Conservation (phyloP, 306 rosid genomes). For the Citrullus colocynthis region DNA sequence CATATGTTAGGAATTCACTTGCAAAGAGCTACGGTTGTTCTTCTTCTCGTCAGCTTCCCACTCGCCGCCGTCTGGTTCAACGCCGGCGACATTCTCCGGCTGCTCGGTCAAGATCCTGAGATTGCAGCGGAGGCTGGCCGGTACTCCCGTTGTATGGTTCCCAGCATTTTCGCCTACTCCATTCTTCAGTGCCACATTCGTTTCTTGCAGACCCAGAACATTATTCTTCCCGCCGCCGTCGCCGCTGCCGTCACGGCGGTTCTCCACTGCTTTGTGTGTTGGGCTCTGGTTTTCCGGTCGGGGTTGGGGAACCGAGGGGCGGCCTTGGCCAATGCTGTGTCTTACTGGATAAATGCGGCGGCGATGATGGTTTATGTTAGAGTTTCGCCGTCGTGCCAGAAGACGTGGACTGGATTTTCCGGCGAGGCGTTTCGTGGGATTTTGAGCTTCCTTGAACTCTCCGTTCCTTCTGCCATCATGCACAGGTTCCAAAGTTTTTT, state of each 20-base stretch:
- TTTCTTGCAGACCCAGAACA: constrained; percentile 32
- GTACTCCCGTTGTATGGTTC: constrained; percentile 29
- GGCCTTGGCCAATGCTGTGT: constrained; percentile 24
- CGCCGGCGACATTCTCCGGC: constrained; percentile 24
- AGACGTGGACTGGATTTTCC: constrained; percentile 32
- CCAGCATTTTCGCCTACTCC: constrained; percentile 24
- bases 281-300: constrained; percentile 20
- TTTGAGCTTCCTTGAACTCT: constrained; percentile 14
- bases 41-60: constrained; percentile 25
- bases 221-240: constrained; percentile 17
- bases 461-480: constrained; percentile 36
- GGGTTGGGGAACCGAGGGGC: constrained; percentile 31
- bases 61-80: constrained; percentile 26
- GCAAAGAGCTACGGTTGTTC: constrained; percentile 39
- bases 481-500: constrained; percentile 5
- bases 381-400: constrained; percentile 23
- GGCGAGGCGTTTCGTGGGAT: constrained; percentile 25
- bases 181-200: constrained; percentile 18
- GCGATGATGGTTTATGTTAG: constrained; percentile 20
- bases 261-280: constrained; percentile 17
- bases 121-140: constrained; percentile 28
- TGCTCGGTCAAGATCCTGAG: constrained; percentile 31
- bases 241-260: constrained; percentile 12
- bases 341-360: constrained; percentile 28
- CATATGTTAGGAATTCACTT: constrained; percentile 26